These are phyloP conservation scores for Fistulifera solaris DNA, from an alignment of 108 stramenopile species.

Conservation along the genomic window DNA sequence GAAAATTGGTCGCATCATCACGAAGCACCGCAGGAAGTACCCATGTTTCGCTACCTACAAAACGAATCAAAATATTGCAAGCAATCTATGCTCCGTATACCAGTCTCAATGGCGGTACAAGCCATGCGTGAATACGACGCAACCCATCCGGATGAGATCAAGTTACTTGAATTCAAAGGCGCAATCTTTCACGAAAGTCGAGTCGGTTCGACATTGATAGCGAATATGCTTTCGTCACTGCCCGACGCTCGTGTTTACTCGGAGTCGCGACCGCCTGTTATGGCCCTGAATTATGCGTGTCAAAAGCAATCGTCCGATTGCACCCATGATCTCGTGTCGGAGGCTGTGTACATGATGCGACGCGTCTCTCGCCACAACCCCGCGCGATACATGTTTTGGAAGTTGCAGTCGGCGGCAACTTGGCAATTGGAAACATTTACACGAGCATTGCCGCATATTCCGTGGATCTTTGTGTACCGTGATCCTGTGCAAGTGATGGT, in stretches of 20 bases:
- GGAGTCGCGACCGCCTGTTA: constrained; percentile 71
- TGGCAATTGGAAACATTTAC: constrained; percentile 49
- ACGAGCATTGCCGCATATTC: constrained; percentile 80
- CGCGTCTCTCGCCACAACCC: constrained; percentile 45
- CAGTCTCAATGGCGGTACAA: neutral
- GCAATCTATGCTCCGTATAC: constrained; percentile 8
- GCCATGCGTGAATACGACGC: constrained; percentile 4
- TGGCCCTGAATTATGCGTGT: constrained; percentile 50
- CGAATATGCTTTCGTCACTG: constrained; percentile 79
- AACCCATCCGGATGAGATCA: neutral
- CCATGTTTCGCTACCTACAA: constrained; percentile 77
- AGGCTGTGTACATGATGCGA: constrained; percentile 67
- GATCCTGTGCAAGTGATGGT: constrained; percentile 93
- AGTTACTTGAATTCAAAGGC: constrained; percentile 47
- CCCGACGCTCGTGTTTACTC: constrained; percentile 70
- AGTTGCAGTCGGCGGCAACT: constrained; percentile 85
- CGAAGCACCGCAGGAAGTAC: constrained; percentile 47
- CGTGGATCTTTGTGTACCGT: constrained; percentile 91
- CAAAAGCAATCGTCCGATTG: neutral
- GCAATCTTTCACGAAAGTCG: constrained; percentile 94
- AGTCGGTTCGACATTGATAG: constrained; percentile 87
- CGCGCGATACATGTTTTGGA: constrained; percentile 83
- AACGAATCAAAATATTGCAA: constrained; percentile 28
- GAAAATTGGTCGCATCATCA: constrained; percentile 49
- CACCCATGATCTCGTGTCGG: constrained; percentile 38